Base-by-base conservation (phyloP, 225 moss, liverwort and hornwort genomes). In the Antitrichia curtipendula region DNA sequence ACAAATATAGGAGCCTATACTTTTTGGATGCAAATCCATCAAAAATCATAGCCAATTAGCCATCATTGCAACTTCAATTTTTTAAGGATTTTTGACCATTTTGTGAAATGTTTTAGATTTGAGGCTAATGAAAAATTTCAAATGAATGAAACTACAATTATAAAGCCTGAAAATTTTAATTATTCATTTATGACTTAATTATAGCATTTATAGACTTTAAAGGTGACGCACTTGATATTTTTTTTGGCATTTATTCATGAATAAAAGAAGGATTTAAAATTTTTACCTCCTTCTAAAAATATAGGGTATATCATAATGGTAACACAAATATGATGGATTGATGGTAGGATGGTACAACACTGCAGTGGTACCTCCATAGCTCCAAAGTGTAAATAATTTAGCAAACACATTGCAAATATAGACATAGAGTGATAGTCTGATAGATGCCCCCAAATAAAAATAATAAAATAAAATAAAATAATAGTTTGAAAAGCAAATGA, bases 51-150 rank as follows among this genome's bases (percentile, higher is more conserved):
- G 7, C 21, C 38, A 23, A n/a, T n/a, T n/a, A n/a, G n/a, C n/a
- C n/a, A n/a, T 38, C 4, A 38, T 38, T 40, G 4, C 2, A 23
- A 23, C 4, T 24, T 68, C 40, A 68, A 68, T 23, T 38, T 38
- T 68, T 68, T 23, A n/a, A n/a, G n/a, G n/a, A n/a, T n/a, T n/a
- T n/a, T n/a, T n/a, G 13, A 38, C 0, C 1, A 0, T 34, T 3
- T 22, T 38, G 13, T 40, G 12, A 40, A 68, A 24, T 64, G 4
- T 40, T 68, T 36, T 68, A 8, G 13, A 24, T 23, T 40, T 68
- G 4, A 38, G 2, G 38, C 13, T 68, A 23, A 22, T 38, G 12
- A 1, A 49, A 13, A 49, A 49, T 49, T 49, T 68, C 4, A 68
- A 2, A 40, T 38, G 68, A 38, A 68, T 22, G 22, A 68, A 23